Conservation (phyloP, 208 protist species). For the Vickermania spadyakhi region DNA sequence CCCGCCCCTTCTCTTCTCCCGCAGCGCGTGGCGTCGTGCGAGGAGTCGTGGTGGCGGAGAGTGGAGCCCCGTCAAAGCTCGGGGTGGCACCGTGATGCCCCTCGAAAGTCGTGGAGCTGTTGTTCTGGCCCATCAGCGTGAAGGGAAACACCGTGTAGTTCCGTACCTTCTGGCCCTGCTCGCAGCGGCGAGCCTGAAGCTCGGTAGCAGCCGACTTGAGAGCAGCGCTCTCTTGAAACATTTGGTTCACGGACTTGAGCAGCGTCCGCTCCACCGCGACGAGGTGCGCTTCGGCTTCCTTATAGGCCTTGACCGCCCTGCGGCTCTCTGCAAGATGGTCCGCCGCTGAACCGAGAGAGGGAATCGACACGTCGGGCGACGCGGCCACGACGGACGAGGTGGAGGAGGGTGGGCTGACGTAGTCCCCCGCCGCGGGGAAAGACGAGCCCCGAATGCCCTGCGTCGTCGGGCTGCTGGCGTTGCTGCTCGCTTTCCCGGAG, state of each 20-base stretch:
- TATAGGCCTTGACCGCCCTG: background rate
- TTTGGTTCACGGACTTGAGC: background rate
- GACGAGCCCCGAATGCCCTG: background rate
- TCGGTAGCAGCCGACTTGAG: background rate
- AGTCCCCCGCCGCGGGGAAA: background rate
- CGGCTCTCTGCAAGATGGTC: background rate
- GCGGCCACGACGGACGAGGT: background rate
- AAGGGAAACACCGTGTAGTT: background rate
- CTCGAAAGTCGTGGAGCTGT: background rate
- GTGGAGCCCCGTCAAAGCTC: background rate
- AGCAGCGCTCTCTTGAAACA: background rate
- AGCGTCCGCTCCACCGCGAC: background rate
- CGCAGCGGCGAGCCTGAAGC: background rate
- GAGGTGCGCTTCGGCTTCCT: background rate
- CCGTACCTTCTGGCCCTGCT: background rate
- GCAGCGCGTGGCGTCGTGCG: too few relatives aligned
- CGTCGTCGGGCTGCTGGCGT: conserved; percentile 1
- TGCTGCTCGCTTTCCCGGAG: background rate
- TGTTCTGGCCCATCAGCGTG: too few relatives aligned
- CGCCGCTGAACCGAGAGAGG: background rate
- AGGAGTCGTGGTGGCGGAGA: background rate
- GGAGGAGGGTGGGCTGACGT: background rate
- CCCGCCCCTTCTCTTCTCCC: too few relatives aligned
- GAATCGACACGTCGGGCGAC: background rate
- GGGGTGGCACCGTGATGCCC: background rate